phyloP scores from a whole-genome alignment of 164 flowering plant genomes.

The Stephania cephalantha region DNA sequence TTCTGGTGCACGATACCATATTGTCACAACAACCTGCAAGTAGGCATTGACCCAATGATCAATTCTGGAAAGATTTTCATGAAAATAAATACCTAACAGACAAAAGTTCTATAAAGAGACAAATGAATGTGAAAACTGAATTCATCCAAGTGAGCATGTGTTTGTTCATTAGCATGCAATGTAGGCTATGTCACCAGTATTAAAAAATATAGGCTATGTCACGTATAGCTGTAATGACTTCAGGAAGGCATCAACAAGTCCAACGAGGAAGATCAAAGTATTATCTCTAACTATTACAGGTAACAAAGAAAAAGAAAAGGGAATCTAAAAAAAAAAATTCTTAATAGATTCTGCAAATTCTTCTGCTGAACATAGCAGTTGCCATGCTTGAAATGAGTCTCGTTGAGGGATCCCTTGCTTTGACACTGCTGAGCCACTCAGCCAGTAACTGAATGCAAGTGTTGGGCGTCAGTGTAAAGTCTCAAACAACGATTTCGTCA shows the following conservation, averaged over 20 bases:
- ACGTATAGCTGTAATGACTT: not conserved
- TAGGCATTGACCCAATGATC: constrained; percentile 8
- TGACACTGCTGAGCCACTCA: no score
- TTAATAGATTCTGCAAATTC: no score
- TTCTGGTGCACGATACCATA: constrained; percentile 99
- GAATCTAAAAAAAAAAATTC: no score
- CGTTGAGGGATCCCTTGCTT: no score
- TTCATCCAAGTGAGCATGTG: not conserved
- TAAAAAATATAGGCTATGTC: not conserved
- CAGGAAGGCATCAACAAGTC: not conserved
- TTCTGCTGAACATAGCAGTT: no score
- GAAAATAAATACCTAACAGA: no score
- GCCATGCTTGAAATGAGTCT: no score
- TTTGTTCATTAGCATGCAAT: not conserved
- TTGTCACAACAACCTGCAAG: constrained; percentile 90
- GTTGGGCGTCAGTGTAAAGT: no score
- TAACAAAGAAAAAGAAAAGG: no score
- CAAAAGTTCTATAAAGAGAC: no score
- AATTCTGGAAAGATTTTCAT: constrained; percentile 1
- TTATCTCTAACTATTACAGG: not conserved
- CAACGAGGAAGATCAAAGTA: not conserved
- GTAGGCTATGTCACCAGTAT: not conserved
- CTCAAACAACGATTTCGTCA: no score
- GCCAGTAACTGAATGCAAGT: no score
- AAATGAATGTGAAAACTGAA: not conserved